Evolutionary conservation across 2,329 filamentous ascomycete genomes (phyloP).

Genomic region (Trichoderma afroharzianum): DNA sequence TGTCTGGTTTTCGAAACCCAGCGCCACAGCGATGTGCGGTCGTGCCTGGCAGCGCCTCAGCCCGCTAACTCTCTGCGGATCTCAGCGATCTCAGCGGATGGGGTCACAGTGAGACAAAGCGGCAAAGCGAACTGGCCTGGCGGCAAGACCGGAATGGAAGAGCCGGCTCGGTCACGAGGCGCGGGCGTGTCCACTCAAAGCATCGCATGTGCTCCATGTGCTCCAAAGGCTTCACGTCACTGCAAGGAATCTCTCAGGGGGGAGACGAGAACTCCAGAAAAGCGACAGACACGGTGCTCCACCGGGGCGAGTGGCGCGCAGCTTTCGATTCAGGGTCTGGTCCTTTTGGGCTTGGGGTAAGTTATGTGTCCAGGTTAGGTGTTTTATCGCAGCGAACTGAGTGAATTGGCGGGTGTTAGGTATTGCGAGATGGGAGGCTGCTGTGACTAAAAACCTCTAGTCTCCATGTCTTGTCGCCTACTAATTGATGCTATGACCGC

Average conservation of each 20-base stretch:
- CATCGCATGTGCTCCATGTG: slow-evolving; percentile 14
- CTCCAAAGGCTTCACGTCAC: background rate
- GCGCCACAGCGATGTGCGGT: background rate
- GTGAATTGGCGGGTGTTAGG: background rate
- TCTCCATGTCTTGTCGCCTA: background rate
- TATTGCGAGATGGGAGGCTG: background rate
- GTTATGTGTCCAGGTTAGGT: background rate
- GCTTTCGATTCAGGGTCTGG: slow-evolving; percentile 14
- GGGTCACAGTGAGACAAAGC: slow-evolving; percentile 4
- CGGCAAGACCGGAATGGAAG: slow-evolving; percentile 8
- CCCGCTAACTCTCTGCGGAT: background rate
- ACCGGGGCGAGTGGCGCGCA: background rate
- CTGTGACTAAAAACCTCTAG: background rate
- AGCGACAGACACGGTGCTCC: background rate
- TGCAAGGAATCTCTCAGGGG: slow-evolving; percentile 14
- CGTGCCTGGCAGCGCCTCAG: background rate
- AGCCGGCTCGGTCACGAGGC: slow-evolving; percentile 15
- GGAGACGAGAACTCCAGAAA: background rate
- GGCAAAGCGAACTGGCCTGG: background rate
- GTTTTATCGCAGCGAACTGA: background rate
- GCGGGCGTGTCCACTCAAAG: slow-evolving; percentile 16
- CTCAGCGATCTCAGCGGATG: background rate
- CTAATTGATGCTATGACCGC: background rate
- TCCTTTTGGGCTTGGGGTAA: background rate
- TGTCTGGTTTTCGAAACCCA: background rate